These are phyloP conservation scores for Rehmannia glutinosa DNA, from an alignment of 257 asterid species.

Conservation along the genomic window DNA sequence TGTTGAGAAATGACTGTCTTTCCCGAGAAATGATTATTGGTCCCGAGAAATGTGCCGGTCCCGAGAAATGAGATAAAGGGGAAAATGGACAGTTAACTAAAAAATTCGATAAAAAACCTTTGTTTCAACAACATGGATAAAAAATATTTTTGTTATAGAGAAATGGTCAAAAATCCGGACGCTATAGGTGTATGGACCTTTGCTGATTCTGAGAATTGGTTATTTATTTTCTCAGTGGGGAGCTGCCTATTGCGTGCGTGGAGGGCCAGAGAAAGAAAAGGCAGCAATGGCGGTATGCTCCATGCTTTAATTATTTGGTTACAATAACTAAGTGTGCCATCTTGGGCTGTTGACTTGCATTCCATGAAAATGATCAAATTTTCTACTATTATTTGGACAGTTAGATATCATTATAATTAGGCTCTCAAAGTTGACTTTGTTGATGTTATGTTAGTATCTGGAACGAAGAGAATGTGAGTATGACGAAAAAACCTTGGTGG, in stretches of 20 bases:
- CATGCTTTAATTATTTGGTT: neutral
- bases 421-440: neutral
- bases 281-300: constrained; percentile 75
- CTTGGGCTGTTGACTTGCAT: no score
- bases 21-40: no score
- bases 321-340: neutral
- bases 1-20: no score
- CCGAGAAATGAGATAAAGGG: no score
- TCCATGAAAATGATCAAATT: neutral
- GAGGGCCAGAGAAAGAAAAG: constrained; percentile 75
- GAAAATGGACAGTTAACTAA: no score
- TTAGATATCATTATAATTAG: neutral
- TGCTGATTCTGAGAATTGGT: no score
- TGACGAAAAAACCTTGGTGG: constrained; percentile 65
- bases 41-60: no score
- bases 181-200: no score
- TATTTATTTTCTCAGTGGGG: constrained; percentile 66
- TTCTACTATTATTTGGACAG: neutral
- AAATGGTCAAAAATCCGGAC: no score
- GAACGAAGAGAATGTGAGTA: constrained; percentile 91
- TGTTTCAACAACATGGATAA: no score
- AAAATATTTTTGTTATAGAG: no score
- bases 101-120: no score
- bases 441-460: constrained; percentile 44
- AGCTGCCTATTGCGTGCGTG: constrained; percentile 79